A percentile compares a stretch with the other conserved stretches of the same genome.
Evolutionary conservation across 225 moss, liverwort and hornwort species (phyloP).

Genomic region (Pleurozium schreberi): DNA sequence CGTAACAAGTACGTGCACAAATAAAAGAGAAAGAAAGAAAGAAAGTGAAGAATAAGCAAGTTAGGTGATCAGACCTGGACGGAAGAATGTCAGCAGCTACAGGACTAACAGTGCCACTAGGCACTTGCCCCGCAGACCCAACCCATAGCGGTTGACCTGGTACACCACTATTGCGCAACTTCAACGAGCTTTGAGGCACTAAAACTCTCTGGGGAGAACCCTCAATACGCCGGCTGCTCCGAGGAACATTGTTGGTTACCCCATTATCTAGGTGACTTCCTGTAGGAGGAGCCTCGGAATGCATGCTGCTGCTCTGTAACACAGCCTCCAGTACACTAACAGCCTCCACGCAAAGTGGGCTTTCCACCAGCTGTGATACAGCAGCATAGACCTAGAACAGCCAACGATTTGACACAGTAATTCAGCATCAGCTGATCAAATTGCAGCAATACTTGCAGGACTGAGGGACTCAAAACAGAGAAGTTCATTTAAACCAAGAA

Average conservation of each 20-base stretch:
- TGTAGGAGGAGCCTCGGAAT: slow-evolving; percentile 32
- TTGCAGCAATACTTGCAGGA: not conserved
- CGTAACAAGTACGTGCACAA: not conserved
- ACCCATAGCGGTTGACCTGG: slow-evolving; percentile 56
- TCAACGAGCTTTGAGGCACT: slow-evolving; percentile 71
- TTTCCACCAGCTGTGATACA: slow-evolving; percentile 94
- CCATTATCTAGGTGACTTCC: slow-evolving; percentile 59
- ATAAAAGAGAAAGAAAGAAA: not conserved
- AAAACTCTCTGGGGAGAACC: slow-evolving; percentile 55
- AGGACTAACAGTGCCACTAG: slow-evolving; percentile 33
- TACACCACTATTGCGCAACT: slow-evolving; percentile 66
- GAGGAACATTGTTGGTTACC: slow-evolving; percentile 36
- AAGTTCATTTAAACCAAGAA: not conserved
- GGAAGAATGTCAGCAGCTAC: slow-evolving; percentile 79
- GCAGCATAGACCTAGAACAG: slow-evolving; percentile 68
- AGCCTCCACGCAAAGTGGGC: slow-evolving; percentile 83
- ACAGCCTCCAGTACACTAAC: slow-evolving; percentile 94
- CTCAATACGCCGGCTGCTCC: slow-evolving; percentile 39
- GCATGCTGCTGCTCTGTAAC: slow-evolving; percentile 81
- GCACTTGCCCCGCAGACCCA: slow-evolving; percentile 44
- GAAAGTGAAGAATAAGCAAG: not conserved
- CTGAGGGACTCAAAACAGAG: not conserved
- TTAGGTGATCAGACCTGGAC: slow-evolving; percentile 33
- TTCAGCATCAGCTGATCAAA: not conserved
- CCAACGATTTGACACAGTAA: not conserved